A percentile compares a stretch with the other conserved stretches of the same genome.
Conservation (phyloP, 2,329 filamentous ascomycete genomes). For the Aureobasidium pullulans region DNA sequence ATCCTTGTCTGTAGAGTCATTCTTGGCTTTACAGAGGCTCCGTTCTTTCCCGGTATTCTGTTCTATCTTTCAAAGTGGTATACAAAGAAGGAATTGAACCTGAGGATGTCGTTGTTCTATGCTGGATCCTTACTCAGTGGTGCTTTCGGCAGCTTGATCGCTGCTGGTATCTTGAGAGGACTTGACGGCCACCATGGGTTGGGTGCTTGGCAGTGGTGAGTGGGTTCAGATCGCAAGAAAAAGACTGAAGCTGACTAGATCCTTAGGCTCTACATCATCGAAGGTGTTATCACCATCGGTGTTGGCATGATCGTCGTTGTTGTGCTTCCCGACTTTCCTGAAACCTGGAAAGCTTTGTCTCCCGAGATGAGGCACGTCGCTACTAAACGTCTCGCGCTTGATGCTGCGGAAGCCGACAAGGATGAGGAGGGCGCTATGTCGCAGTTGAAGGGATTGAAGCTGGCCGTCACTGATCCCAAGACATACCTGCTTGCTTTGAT, state of each 20-base stretch:
- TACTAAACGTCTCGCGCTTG: slow-evolving; percentile 43
- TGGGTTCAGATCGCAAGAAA: background rate
- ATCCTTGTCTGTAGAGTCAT: slow-evolving; percentile 41
- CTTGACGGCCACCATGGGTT: slow-evolving; percentile 53
- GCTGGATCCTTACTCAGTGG: slow-evolving; percentile 62
- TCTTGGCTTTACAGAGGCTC: slow-evolving; percentile 31
- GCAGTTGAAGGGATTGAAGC: slow-evolving; percentile 43
- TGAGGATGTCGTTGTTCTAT: slow-evolving; percentile 60
- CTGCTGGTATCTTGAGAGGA: slow-evolving; percentile 56
- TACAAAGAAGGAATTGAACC: slow-evolving; percentile 58
- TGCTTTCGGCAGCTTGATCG: slow-evolving; percentile 59
- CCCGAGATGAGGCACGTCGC: slow-evolving; percentile 42
- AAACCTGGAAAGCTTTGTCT: slow-evolving; percentile 36
- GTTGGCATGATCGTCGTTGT: slow-evolving; percentile 27
- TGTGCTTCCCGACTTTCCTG: slow-evolving; percentile 30
- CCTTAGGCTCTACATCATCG: slow-evolving; percentile 55
- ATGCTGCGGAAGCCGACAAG: slow-evolving; percentile 43
- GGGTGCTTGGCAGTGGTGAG: slow-evolving; percentile 47
- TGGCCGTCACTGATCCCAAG: slow-evolving; percentile 45
- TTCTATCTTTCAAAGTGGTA: slow-evolving; percentile 63
- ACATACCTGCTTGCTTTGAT: slow-evolving; percentile 43
- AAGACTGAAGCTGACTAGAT: background rate
- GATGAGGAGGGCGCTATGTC: slow-evolving; percentile 42
- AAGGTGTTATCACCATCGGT: slow-evolving; percentile 56
- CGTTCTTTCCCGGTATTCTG: slow-evolving; percentile 33